Evolutionary conservation across 805 yeast genomes (phyloP).

Genomic region (Saturnispora hagleri): DNA sequence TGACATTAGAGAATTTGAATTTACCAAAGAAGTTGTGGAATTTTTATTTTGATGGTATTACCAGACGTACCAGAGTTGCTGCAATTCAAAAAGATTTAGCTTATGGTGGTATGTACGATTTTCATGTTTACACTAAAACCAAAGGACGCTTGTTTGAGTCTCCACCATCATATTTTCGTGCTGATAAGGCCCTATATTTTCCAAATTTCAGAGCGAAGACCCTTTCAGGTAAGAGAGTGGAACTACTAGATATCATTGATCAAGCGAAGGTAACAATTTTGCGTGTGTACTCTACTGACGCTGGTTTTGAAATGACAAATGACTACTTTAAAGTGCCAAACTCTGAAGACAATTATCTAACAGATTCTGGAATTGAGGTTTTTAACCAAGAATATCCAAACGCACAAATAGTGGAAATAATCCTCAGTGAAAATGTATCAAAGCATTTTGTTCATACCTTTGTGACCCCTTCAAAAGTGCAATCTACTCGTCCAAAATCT

Average conservation of each 20-base stretch:
- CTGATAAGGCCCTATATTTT: conserved; percentile 66
- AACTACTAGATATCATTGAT: conserved; percentile 32
- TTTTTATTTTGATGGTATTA: conserved; percentile 30
- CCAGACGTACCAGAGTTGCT: conserved; percentile 26
- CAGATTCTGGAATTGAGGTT: conserved; percentile 31
- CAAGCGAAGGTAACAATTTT: conserved; percentile 50
- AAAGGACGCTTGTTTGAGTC: conserved; percentile 79
- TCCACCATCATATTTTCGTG: conserved; percentile 70
- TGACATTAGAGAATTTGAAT: conserved; percentile 23
- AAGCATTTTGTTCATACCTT: conserved; percentile 57
- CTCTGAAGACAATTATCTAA: conserved; percentile 33
- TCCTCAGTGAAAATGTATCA: conserved; percentile 62
- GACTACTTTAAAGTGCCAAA: conserved; percentile 45
- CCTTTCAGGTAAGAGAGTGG: conserved; percentile 29
- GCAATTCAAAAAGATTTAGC: conserved; percentile 52
- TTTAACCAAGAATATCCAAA: conserved; percentile 38
- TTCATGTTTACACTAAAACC: conserved; percentile 57
- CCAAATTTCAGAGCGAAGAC: conserved; percentile 66
- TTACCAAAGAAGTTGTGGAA: conserved; percentile 26
- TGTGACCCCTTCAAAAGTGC: conserved; percentile 34
- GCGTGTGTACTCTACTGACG: conserved; percentile 53
- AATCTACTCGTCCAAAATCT: conserved; percentile 18
- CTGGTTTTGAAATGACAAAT: conserved; percentile 60
- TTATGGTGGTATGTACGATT: conserved; percentile 58
- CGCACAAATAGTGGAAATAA: conserved; percentile 67